These are phyloP conservation scores for Chlamydomonas incerta DNA, from an alignment of 139 green algal species.

Conservation along the genomic window DNA sequence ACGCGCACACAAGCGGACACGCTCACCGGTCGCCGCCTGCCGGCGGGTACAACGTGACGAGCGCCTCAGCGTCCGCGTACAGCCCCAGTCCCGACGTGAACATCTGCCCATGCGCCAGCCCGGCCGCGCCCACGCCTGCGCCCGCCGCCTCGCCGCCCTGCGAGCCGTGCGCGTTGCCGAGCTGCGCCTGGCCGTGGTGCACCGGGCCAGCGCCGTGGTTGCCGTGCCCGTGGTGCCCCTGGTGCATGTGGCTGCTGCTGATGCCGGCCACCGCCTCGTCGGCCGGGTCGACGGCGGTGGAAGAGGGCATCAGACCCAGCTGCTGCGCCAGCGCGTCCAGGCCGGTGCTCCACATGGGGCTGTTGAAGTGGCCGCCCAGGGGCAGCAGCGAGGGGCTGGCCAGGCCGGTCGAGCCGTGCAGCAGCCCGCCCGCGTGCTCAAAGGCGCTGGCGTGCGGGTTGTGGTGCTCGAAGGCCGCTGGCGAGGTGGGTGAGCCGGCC, in stretches of 20 bases:
- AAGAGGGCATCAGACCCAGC: background rate
- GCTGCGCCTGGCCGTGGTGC: no score
- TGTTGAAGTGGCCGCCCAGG: background rate
- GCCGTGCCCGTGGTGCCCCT: no score
- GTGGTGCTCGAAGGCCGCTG: no score
- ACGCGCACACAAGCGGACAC: no score
- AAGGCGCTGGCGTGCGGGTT: no score
- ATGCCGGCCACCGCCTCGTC: background rate
- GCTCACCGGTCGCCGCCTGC: no score
- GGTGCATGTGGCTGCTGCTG: background rate
- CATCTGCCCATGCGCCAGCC: no score
- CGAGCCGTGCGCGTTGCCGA: no score
- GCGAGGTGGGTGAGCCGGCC: background rate
- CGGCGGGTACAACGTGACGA: background rate
- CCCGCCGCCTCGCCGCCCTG: no score
- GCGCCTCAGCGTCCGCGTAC: constrained; percentile 1
- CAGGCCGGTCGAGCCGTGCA: background rate
- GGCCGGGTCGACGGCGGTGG: background rate
- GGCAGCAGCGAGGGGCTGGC: constrained; percentile 2
- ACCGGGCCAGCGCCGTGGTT: no score
- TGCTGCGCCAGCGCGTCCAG: background rate
- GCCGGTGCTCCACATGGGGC: constrained; percentile 26
- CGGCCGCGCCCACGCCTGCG: no score
- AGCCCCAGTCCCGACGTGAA: background rate
- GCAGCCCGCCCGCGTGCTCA: no score